Evolutionary conservation across 768 basidiomycete species (phyloP).

Genomic region (Tylopilus felleus): DNA sequence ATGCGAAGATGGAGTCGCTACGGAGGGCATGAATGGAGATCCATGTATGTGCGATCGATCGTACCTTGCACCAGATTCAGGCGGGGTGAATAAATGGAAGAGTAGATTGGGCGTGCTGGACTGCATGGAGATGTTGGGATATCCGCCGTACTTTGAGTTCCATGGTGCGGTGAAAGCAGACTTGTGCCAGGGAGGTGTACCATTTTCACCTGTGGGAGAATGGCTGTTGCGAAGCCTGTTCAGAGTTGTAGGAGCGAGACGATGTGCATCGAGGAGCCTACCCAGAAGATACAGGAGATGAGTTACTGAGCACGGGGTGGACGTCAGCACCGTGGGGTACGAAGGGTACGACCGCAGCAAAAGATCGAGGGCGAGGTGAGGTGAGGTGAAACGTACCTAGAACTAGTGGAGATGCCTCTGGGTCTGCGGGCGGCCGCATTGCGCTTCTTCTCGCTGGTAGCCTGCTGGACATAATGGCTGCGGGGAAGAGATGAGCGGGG

Average conservation of each 20-base stretch:
- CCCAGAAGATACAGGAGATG: constrained; percentile 34
- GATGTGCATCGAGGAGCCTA: constrained; percentile 37
- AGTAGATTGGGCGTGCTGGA: constrained; percentile 67
- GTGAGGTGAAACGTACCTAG: constrained; percentile 37
- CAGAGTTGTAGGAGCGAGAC: constrained; percentile 21
- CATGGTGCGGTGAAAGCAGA: constrained; percentile 25
- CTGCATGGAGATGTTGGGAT: constrained; percentile 50
- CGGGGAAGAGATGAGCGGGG: constrained; percentile 16
- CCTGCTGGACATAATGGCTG: constrained; percentile 80
- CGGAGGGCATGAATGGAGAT: constrained; percentile 18
- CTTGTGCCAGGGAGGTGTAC: constrained; percentile 28
- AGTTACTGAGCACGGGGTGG: constrained; percentile 12
- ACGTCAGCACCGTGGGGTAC: constrained; percentile 32
- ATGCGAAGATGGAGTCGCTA: constrained; percentile 39
- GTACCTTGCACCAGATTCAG: constrained; percentile 50
- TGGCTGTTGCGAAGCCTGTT: constrained; percentile 29
- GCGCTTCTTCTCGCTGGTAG: constrained; percentile 82
- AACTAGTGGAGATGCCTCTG: constrained; percentile 53
- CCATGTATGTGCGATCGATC: constrained; percentile 12
- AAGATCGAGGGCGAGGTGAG: constrained; percentile 5
- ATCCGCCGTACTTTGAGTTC: constrained; percentile 32
- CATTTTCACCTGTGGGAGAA: constrained; percentile 27
- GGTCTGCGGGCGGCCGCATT: constrained; percentile 57
- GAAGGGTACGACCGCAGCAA: constrained; percentile 21
- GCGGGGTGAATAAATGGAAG: constrained; percentile 71